Evolutionary conservation across 139 green algal species (phyloP), one percentile per base, ranked within the genome.

Genomic region (Chlamydomonas applanata): DNA sequence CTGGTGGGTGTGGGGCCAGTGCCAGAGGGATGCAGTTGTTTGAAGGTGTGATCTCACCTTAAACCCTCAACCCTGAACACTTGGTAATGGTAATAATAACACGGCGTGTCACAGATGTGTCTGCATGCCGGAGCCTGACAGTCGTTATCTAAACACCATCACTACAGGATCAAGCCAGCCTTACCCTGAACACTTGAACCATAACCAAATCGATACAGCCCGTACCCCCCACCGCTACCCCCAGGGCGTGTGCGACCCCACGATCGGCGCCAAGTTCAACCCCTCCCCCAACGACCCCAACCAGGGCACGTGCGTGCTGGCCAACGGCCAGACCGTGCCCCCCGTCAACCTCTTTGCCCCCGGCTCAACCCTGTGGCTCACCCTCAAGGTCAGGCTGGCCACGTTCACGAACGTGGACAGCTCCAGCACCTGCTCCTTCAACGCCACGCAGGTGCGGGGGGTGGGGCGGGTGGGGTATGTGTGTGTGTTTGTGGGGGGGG

Each of bases 251-350:
- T 80, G 75, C 34, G 34, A 76, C 59, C 68, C 75, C 2, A 54
- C 9, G 22, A 64, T 71, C 4, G 68, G 68, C n/a, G 68, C 68
- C 1, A 68, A 59, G 14, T 80, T 68, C 75, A 80, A 75, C 75
- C 68, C 69, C 57, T 67, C 36, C 29, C 67, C 67, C 44, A 80
- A 80, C 67, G 33, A 36, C 17, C 59, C 59, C 59, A 25, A 35
- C n/a, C 59, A 66, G 30, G 19, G 16, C 4, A 32, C 29, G 34
- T 62, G 74, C 4, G 49, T 53, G 22, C 27, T 70, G 19, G 56
- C 54, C n/a, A 45, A 45, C 2, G 68, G 59, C n/a, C 61, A 44
- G 36, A 69, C 16, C 29, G 59, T 64, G 40, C 25, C 22, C 11
- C 57, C 68, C 19, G 4, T 68, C 16, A 72, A 80, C 67, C 68